Conservation (phyloP, 2,329 filamentous ascomycete species). For the Tolypocladium guangdongense region DNA sequence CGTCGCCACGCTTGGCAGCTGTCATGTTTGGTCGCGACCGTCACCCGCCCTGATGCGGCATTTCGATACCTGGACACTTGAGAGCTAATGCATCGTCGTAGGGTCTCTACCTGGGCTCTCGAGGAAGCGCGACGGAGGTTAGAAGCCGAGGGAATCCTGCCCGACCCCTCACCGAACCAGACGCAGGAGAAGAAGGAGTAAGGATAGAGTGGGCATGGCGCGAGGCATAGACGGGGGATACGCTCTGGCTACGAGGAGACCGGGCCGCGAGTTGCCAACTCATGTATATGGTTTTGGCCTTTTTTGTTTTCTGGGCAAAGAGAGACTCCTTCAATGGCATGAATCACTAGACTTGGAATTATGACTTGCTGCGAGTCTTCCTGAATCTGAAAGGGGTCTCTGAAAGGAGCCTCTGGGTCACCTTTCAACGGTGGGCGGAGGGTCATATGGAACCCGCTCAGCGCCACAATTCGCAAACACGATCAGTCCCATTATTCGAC, state of each 20-base stretch:
- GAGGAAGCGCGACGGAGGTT: conserved; percentile 92
- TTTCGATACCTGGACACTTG: not conserved
- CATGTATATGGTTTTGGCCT: conserved; percentile 22
- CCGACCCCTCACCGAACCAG: conserved; percentile 50
- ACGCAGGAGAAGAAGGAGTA: conserved; percentile 43
- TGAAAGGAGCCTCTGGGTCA: not conserved
- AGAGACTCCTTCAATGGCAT: conserved; percentile 18
- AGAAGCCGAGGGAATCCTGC: conserved; percentile 88
- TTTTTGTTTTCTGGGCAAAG: conserved; percentile 11
- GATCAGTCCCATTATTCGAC: not conserved
- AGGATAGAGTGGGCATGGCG: conserved; percentile 4
- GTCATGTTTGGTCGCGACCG: not conserved
- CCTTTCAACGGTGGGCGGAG: not conserved
- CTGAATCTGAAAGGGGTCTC: not conserved
- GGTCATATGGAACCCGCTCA: not conserved
- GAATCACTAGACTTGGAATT: conserved; percentile 17
- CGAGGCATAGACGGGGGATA: conserved; percentile 2
- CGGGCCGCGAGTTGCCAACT: conserved; percentile 3
- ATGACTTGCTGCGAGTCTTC: not conserved
- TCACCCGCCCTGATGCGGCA: not conserved
- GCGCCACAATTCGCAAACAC: not conserved
- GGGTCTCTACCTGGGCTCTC: conserved; percentile 98
- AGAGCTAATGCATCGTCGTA: conserved; percentile 24
- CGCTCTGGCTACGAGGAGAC: not conserved
- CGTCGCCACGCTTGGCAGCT: not conserved